These are phyloP conservation scores for Naganishia randhawae DNA, from an alignment of 768 basidiomycete species.

Conservation along the genomic window DNA sequence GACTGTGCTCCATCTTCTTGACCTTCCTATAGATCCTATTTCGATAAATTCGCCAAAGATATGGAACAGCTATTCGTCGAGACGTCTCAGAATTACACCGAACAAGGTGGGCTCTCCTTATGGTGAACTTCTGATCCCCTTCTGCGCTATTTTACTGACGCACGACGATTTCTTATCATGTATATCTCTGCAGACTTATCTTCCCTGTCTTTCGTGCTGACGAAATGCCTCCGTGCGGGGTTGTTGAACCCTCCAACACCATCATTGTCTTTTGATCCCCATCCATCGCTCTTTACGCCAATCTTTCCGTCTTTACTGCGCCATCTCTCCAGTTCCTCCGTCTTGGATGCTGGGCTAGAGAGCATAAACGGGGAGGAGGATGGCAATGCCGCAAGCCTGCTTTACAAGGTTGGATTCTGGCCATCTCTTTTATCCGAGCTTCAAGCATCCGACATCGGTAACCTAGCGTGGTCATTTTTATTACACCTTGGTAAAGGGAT, in stretches of 20 bases:
- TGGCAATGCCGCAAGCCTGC: not conserved
- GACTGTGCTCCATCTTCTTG: not conserved
- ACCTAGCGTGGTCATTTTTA: slow-evolving; percentile 25
- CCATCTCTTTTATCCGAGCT: not conserved
- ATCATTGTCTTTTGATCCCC: slow-evolving; percentile 37
- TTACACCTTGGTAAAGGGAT: slow-evolving; percentile 16
- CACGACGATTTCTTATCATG: not conserved
- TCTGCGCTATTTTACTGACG: not conserved
- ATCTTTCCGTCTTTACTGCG: slow-evolving; percentile 50
- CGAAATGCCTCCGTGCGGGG: slow-evolving; percentile 52
- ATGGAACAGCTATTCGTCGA: slow-evolving; percentile 44
- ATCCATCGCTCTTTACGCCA: slow-evolving; percentile 59
- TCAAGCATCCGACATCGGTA: not conserved
- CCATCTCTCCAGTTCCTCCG: too few species aligned
- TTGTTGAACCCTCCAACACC: slow-evolving; percentile 32
- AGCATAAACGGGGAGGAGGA: not conserved
- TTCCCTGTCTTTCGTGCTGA: slow-evolving; percentile 31
- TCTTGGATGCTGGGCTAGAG: not conserved
- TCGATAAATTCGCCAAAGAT: slow-evolving; percentile 29
- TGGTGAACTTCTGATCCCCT: not conserved
- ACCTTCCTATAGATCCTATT: slow-evolving; percentile 30
- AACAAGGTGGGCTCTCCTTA: slow-evolving; percentile 10
- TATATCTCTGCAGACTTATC: not conserved
- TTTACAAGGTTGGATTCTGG: slow-evolving; percentile 22
- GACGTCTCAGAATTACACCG: slow-evolving; percentile 28